Base-by-base conservation (phyloP, 805 yeast genomes). In the Pichia californica region DNA sequence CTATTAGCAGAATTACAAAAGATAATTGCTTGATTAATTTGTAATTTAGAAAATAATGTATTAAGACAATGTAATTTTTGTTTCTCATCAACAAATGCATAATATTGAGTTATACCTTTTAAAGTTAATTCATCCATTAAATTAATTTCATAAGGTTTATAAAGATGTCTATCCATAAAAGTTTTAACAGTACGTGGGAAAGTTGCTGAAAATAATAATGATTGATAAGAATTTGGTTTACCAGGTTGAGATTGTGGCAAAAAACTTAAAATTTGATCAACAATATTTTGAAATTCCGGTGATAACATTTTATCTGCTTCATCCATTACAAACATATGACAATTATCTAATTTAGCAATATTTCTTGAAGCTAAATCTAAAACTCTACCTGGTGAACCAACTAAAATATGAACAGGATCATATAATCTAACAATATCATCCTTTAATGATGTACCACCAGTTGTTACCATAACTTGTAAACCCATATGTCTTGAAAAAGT, bases 381-480 rank as follows among this genome's bases (percentile, higher is more conserved):
- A 31, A 93, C 89, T 72, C 99, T 82, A 55, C 99, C 99, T 3
- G 98, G 98, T 28, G 99, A 93, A 52, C 97, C 99, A 34, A 93
- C 99, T 48, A 93, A 69, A 33, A 93, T 78, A 64, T 93, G 98
- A 31, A 93, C 97, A 11, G 95, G 83, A 40, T 91, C 98, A 57
- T 85, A 79, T 56, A 93, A 73, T 73, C 99, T 83, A 57, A 93
- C 64, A 57, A 93, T 91, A 66, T 93, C 99, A 67, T 93, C 99
- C 67, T 84, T 82, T 53, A 93, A 73, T 45, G 83, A 78, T 36
- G 99, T 93, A 60, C 99, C 99, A 65, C 99, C 99, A 11, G 98
- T 93, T 66, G 98, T 83, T 45, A 91, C 97, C 98, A 93, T 91
- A 59, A 93, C 88, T 61, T 89, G 83, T 52, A 88, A 72, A 27